These are phyloP conservation scores for Trichoderma sp. DNA, from an alignment of 2,329 filamentous ascomycete species.

Conservation along the genomic window DNA sequence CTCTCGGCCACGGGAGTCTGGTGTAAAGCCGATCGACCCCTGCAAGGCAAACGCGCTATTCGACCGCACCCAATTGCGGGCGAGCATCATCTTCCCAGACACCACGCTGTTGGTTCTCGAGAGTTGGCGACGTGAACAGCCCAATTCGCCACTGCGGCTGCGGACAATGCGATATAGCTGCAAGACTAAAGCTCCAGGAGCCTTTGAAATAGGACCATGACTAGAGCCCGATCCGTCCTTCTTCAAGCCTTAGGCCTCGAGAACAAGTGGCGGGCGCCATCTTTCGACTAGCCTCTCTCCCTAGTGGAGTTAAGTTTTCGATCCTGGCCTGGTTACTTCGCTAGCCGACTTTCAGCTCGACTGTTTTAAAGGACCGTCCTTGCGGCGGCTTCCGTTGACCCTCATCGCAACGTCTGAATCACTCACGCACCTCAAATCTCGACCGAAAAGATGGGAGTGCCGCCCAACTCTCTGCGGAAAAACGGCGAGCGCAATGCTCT, in stretches of 20 bases:
- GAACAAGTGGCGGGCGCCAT: neutral
- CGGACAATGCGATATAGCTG: neutral
- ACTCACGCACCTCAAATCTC: neutral
- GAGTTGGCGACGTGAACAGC: neutral
- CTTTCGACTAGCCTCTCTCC: neutral
- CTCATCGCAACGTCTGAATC: constrained; percentile 1
- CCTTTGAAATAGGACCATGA: neutral
- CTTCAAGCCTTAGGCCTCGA: neutral
- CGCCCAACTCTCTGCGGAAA: neutral
- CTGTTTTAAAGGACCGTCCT: constrained; percentile 17
- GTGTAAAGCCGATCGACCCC: neutral
- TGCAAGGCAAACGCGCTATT: neutral
- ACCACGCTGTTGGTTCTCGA: neutral
- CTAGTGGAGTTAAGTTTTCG: constrained; percentile 4
- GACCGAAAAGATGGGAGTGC: neutral
- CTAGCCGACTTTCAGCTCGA: neutral
- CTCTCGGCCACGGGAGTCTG: neutral
- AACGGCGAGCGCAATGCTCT: neutral
- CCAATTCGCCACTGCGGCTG: neutral
- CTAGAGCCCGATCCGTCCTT: neutral
- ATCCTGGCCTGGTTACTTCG: constrained; percentile 8
- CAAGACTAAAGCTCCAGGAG: neutral
- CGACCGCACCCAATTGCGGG: neutral
- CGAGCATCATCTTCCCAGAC: neutral
- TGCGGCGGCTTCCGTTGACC: neutral